Evolutionary conservation across 2,329 filamentous ascomycete species (phyloP), one percentile per base, ranked within the genome.

Genomic region (Cladophialophora immunda): DNA sequence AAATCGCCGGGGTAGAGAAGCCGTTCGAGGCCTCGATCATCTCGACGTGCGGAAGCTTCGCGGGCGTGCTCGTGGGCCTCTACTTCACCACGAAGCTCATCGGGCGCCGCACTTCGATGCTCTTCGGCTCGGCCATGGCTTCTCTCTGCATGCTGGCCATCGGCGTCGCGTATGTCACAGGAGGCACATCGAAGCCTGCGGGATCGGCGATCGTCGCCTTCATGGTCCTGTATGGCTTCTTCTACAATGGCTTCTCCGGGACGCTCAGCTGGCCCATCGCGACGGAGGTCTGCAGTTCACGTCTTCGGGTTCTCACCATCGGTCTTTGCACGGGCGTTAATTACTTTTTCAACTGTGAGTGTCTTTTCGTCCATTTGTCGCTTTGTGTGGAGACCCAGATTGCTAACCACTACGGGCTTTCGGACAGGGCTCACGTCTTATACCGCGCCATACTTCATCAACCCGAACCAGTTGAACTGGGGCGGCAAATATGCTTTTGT

Each of bases 401-500:
- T 45, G 22, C 38, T 52, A 11, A 47, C 6, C n/a, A 22, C 17
- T 27, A 30, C 50, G 45, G 32, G 11, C 3, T 15, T 41, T 32
- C 25, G 17, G 58, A 11, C 52, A 67, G 65, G 62, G 80, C 80
- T 56, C 77, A 78, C 47, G 77, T 78, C 76, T 78, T 80, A 62
- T 79, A 75, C 66, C 72, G 80, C n/a, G 70, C 78, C 77, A 1
- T 70, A 73, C 67, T 77, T 81, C 71, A 74, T 81, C 7, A 81
- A 81, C 68, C 73, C 76, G 0, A 79, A 76, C 0, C 78, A 77
- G 13, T 79, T 79, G 76, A 78, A 81, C 63, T 70, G 81, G 9
- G 78, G 76, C 0, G 81, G 81, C 52, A 83, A 83, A 75, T 82
- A 80, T 64, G 82, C 81, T 1, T 83, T 80, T 66, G 77, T 84